Percentiles rank a stretch among this genome's conserved stretches.
Evolutionary conservation across 1,284 basidiomycete genomes (phyloP).

Genomic region (Stereum hirsutum): DNA sequence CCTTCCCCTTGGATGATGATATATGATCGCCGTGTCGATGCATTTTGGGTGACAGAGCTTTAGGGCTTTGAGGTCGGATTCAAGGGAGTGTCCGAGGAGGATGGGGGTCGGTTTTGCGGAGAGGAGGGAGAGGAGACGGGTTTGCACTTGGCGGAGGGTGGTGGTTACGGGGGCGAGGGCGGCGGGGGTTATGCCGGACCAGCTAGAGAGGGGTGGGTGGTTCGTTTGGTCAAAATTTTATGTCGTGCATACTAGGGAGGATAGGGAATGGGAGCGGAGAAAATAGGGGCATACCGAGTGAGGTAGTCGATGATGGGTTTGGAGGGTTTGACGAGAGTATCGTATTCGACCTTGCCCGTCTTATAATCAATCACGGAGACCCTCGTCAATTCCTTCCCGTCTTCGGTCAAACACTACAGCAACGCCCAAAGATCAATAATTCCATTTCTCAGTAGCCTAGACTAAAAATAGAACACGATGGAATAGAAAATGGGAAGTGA

Average conservation of each 20-base stretch:
- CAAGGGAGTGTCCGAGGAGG: slow-evolving; percentile 89
- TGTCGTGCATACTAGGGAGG: background rate
- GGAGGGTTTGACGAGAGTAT: slow-evolving; percentile 78
- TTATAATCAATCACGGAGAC: slow-evolving; percentile 76
- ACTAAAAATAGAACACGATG: background rate
- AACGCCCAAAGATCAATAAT: background rate
- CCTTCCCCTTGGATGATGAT: slow-evolving; percentile 83
- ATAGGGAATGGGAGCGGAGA: background rate
- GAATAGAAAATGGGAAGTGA: too few relatives aligned
- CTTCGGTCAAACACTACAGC: slow-evolving; percentile 73
- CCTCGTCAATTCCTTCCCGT: slow-evolving; percentile 81
- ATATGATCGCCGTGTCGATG: slow-evolving; percentile 85
- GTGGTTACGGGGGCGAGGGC: slow-evolving; percentile 62
- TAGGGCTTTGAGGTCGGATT: slow-evolving; percentile 82
- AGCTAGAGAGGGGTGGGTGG: slow-evolving; percentile 32
- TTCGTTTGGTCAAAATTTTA: background rate
- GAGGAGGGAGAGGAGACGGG: slow-evolving; percentile 48
- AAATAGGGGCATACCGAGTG: slow-evolving; percentile 47
- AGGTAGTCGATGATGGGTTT: slow-evolving; percentile 82
- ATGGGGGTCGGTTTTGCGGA: slow-evolving; percentile 60
- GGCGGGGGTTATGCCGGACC: slow-evolving; percentile 84
- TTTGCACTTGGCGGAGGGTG: slow-evolving; percentile 70
- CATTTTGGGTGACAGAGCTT: slow-evolving; percentile 77
- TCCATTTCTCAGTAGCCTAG: slow-evolving; percentile 3
- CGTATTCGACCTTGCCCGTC: slow-evolving; percentile 67